Percentiles rank a stretch among this genome's conserved stretches.
phyloP scores from a whole-genome alignment of 2,329 filamentous ascomycete species.

The Macrophomina tecta region DNA sequence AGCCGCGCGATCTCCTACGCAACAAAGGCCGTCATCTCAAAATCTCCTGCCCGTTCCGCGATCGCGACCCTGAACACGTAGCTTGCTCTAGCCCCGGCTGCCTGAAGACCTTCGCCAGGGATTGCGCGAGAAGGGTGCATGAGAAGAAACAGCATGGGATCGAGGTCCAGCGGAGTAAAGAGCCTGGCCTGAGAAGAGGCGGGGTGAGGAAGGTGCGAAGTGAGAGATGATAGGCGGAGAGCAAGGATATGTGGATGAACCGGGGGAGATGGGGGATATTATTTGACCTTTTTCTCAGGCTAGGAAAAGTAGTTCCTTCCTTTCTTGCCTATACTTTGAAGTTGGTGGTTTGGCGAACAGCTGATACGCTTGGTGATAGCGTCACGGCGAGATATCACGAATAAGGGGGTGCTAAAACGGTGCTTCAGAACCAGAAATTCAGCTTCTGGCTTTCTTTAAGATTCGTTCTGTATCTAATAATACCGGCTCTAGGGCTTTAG shows the following conservation, averaged over 20 bases:
- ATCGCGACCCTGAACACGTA: background rate
- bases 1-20: conserved; percentile 4
- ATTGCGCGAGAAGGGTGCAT: background rate
- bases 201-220: background rate
- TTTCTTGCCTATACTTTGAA: background rate
- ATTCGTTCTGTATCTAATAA: no score
- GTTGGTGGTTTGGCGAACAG: background rate
- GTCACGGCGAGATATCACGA: background rate
- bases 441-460: background rate
- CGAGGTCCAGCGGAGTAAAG: background rate
- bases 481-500: background rate
- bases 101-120: background rate
- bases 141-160: background rate
- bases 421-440: background rate
- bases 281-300: background rate
- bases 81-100: background rate
- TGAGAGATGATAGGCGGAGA: background rate
- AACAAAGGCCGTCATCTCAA: background rate
- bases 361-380: background rate
- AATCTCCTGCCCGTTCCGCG: background rate
- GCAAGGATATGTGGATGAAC: background rate
- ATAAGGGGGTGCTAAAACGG: background rate
- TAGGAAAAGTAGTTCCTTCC: no score
- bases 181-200: background rate
- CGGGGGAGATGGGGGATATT: background rate